Evolutionary conservation across 2,329 filamentous ascomycete genomes (phyloP).

Genomic region (Eutypella sp.): DNA sequence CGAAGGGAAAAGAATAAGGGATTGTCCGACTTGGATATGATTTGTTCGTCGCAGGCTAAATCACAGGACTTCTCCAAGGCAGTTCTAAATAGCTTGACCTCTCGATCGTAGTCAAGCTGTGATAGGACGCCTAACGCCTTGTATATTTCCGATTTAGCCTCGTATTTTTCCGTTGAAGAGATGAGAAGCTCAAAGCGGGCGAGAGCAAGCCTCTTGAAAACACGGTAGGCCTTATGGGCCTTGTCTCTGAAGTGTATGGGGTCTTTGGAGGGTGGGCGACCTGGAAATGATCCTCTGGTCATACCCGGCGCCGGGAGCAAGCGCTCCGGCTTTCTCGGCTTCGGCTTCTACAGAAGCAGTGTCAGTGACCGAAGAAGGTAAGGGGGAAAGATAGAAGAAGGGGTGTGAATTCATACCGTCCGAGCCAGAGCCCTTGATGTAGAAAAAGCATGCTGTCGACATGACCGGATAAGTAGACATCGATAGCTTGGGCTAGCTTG

Average conservation of each 20-base stretch:
- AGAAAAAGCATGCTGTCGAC: conserved; percentile 19
- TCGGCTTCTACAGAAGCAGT: background rate
- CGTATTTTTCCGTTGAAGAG: conserved; percentile 20
- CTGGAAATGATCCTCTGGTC: too few relatives aligned
- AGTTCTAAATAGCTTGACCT: conserved; percentile 41
- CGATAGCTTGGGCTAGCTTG: conserved; percentile 19
- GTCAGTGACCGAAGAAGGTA: background rate
- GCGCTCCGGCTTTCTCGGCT: too few relatives aligned
- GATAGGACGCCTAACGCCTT: conserved; percentile 31
- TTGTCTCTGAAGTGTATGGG: too few relatives aligned
- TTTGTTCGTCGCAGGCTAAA: conserved; percentile 34
- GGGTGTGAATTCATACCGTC: conserved; percentile 1
- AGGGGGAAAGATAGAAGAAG: background rate
- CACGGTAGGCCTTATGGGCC: conserved; percentile 18
- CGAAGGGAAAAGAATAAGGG: conserved; percentile 55
- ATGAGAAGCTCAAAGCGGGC: conserved; percentile 33
- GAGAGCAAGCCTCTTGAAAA: conserved; percentile 19
- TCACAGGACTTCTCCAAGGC: conserved; percentile 40
- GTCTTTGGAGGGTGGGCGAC: too few relatives aligned
- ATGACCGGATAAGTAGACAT: conserved; percentile 3
- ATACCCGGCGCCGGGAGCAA: too few relatives aligned
- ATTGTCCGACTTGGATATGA: conserved; percentile 38
- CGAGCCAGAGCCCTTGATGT: conserved; percentile 12
- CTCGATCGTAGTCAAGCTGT: conserved; percentile 37
- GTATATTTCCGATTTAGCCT: conserved; percentile 21